Percentiles rank a stretch among this genome's conserved stretches.
These are phyloP conservation scores for Colletotrichum limetticola DNA, from an alignment of 2,329 filamentous ascomycete species.

Conservation along the genomic window DNA sequence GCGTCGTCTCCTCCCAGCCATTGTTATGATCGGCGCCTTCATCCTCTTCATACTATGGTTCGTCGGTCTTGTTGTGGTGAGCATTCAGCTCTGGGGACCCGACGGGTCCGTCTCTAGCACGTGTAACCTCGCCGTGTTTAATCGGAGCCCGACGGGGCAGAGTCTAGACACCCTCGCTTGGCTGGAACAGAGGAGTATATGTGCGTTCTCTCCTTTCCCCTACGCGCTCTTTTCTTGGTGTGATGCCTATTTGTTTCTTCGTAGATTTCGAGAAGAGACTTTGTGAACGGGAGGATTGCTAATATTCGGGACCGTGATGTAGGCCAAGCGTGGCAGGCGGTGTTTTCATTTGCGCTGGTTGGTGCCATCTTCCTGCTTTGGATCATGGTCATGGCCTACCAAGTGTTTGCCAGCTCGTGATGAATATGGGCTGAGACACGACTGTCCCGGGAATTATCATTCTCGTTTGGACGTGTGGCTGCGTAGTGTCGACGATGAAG, in stretches of 20 bases:
- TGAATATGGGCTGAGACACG: background rate
- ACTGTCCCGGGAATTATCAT: background rate
- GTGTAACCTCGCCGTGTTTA: constrained; percentile 69
- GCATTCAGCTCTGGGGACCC: constrained; percentile 72
- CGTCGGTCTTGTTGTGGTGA: constrained; percentile 70
- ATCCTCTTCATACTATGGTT: constrained; percentile 76
- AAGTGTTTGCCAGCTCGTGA: constrained; percentile 61
- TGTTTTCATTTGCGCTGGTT: constrained; percentile 71
- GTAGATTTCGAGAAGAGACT: too few species aligned
- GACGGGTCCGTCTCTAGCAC: constrained; percentile 66
- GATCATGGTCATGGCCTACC: constrained; percentile 76
- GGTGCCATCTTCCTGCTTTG: constrained; percentile 71
- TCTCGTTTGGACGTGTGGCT: too few species aligned
- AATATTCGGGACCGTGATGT: background rate
- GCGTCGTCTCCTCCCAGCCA: constrained; percentile 68
- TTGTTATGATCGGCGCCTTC: constrained; percentile 73
- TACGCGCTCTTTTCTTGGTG: background rate
- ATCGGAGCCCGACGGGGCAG: constrained; percentile 59
- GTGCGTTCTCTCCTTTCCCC: constrained; percentile 52
- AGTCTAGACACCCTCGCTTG: constrained; percentile 68
- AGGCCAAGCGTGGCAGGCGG: constrained; percentile 73
- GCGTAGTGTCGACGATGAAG: background rate
- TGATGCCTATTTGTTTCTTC: background rate
- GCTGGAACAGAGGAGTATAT: constrained; percentile 72
- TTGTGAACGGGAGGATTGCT: background rate